These are phyloP conservation scores for Exidia glandulosa DNA, from an alignment of 768 basidiomycete species.

Conservation along the genomic window DNA sequence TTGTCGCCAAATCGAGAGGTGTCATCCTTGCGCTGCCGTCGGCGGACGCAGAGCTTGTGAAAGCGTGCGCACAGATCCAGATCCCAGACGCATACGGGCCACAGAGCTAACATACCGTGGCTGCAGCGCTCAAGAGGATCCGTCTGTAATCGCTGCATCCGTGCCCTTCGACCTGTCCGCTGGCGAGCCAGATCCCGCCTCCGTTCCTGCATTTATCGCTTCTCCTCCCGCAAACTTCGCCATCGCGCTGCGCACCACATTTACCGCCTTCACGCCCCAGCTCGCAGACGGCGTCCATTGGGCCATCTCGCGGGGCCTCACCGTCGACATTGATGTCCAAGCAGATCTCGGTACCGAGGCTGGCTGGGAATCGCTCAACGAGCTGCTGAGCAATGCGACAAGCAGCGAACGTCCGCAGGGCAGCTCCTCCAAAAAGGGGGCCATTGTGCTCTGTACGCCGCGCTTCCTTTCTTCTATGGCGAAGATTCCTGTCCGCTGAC, in stretches of 20 bases:
- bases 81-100: background rate
- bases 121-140: constrained; percentile 10
- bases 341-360: constrained; percentile 41
- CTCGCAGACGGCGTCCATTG: constrained; percentile 48
- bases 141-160: constrained; percentile 43
- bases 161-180: constrained; percentile 51
- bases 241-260: constrained; percentile 48
- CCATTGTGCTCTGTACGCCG: constrained; percentile 56
- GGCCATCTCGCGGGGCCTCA: constrained; percentile 51
- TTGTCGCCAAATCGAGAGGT: constrained; percentile 37
- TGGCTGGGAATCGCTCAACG: constrained; percentile 57
- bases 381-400: constrained; percentile 55
- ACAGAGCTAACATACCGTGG: background rate
- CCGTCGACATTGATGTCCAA: constrained; percentile 63
- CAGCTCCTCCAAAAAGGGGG: constrained; percentile 22
- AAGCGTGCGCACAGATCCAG: background rate
- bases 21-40: constrained; percentile 43
- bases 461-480: too few species aligned
- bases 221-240: constrained; percentile 23
- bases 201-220: constrained; percentile 29
- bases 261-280: constrained; percentile 35
- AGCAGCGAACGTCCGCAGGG: constrained; percentile 17
- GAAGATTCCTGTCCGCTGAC: background rate
- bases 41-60: constrained; percentile 12
- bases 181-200: constrained; percentile 22